Base-by-base conservation (phyloP, 208 protist species). In the Leishmania martiniquensis region DNA sequence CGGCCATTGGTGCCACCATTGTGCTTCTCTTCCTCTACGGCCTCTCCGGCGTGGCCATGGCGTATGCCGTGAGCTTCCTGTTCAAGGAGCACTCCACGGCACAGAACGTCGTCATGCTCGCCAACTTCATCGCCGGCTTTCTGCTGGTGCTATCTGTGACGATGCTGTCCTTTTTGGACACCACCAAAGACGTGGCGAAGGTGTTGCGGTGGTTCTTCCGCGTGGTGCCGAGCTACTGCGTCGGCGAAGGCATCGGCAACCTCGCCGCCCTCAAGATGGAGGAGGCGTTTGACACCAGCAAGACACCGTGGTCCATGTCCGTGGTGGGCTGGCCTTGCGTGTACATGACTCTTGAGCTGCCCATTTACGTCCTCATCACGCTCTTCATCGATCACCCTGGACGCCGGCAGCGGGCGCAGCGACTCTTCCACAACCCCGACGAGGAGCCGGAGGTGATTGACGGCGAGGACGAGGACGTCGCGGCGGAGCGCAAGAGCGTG, bases 61-160 rank as follows among this genome's bases (percentile, higher is more conserved):
- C 85, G 32, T 96, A 96, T 82, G 78, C 82, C 13, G 34, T 95
- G 15, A 88, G 82, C 68, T 94, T 95, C 81, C 37, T 87, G 34
- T 96, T 95, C 75, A 83, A 80, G 44, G 83, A 90, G 32, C 85
- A 95, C 86, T 85, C 89, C 37, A 84, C 82, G 0, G 92, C 92
- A 34, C 92, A 96, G 71, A 92, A 91, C 73, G 68, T 86, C 20
- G 81, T 92, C 3, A 86, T 95, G 84, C 57, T 95, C 17, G 76
- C 80, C 44, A 94, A 91, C 83, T 95, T 97, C 85, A 87, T 96
- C 77, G 75, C 87, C 55, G 93, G 93, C 62, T 94, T 95, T 59
- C 74, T 97, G 6, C 83, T 95, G 4, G 87, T 95, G 12, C 70
- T 95, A 37, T 63, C 78, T 69, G 82, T 91, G 52, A 76, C 81